phyloP scores from a whole-genome alignment of 2,329 filamentous ascomycete genomes.

The Phialophora chinensis region DNA sequence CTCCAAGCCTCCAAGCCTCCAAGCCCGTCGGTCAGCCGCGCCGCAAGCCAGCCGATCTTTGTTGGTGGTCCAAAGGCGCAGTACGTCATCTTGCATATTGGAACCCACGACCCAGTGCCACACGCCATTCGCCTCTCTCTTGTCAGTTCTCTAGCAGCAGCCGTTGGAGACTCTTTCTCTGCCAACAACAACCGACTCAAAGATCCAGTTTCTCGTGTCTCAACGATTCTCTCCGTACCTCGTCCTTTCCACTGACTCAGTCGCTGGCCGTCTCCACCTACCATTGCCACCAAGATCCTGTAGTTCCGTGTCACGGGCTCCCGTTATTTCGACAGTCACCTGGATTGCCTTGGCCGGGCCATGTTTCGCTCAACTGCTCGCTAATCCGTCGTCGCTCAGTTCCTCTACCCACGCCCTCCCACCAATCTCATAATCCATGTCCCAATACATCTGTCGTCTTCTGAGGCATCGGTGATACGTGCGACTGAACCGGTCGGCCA shows the following conservation, averaged over 20 bases:
- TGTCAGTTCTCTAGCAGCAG: constrained; percentile 1
- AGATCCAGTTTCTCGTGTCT: neutral
- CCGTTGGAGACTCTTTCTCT: constrained; percentile 2
- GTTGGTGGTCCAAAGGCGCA: neutral
- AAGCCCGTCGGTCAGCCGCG: constrained; percentile 10
- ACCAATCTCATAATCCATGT: constrained; percentile 2
- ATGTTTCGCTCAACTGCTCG: neutral
- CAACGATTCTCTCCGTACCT: neutral
- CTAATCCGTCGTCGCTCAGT: neutral
- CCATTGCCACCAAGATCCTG: neutral
- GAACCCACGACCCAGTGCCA: neutral
- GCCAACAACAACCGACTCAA: neutral
- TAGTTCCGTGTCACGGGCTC: neutral
- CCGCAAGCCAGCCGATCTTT: constrained; percentile 3
- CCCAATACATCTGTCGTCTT: neutral
- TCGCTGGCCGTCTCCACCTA: neutral
- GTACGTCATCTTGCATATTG: constrained; percentile 11
- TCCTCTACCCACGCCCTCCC: constrained; percentile 1
- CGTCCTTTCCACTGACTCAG: neutral
- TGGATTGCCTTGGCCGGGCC: neutral
- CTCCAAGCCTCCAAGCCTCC: neutral
- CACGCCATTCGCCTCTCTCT: constrained; percentile 1
- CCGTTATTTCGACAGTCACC: neutral
- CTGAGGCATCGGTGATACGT: neutral
- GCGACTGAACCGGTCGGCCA: neutral